These are phyloP conservation scores for Glycyrrhiza uralensis DNA, from an alignment of 306 rosid genomes.

Conservation along the genomic window DNA sequence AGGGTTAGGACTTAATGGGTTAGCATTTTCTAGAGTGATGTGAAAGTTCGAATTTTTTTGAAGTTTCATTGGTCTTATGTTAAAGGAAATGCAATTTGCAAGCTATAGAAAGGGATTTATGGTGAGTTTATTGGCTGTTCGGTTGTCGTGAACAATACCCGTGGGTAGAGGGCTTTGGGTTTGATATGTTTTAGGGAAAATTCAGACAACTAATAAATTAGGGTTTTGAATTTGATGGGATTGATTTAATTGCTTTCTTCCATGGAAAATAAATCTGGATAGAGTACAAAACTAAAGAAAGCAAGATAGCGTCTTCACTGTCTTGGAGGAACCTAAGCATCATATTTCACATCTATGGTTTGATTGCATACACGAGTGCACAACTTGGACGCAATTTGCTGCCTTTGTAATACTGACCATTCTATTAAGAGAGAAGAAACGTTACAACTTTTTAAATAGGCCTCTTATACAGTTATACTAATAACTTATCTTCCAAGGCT, in stretches of 20 bases:
- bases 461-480: constrained; percentile 1
- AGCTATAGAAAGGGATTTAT: neutral
- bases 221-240: neutral
- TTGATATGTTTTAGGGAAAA: neutral
- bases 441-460: neutral
- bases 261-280: neutral
- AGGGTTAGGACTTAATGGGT: neutral
- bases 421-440: neutral
- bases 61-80: neutral
- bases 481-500: constrained; percentile 1
- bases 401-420: constrained; percentile 5
- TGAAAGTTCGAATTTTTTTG: neutral
- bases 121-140: neutral
- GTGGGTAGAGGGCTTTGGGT: neutral
- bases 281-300: neutral
- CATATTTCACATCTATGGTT: neutral
- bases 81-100: constrained; percentile 3
- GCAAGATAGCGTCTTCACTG: constrained; percentile 6
- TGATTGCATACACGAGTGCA: neutral
- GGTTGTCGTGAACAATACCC: neutral
- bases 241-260: neutral
- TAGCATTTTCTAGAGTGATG: constrained; percentile 5
- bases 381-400: neutral
- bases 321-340: neutral
- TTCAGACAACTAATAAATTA: neutral